These are phyloP conservation scores for Trichocladium uniseriatum DNA, from an alignment of 495 filamentous ascomycete species.

Conservation along the genomic window DNA sequence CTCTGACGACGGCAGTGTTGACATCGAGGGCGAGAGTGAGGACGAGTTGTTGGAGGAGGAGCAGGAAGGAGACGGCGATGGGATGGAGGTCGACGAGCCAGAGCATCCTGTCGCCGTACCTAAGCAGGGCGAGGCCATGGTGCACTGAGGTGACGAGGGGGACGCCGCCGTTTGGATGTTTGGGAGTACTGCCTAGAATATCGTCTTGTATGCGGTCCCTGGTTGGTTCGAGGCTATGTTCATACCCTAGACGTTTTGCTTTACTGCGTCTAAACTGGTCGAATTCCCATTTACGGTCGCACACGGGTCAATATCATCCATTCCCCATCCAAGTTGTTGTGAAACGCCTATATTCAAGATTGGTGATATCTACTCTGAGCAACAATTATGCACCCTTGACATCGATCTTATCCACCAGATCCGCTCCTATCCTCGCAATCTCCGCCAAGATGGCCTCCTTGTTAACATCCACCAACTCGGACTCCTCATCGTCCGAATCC, in stretches of 20 bases:
- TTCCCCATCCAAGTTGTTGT: not conserved
- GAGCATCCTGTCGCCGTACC: conserved; percentile 8
- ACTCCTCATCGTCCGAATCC: conserved; percentile 11
- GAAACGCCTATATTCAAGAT: not conserved
- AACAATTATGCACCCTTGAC: conserved; percentile 14
- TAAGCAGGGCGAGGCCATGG: conserved; percentile 10
- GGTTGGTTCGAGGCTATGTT: conserved; percentile 1
- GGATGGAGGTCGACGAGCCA: conserved; percentile 61
- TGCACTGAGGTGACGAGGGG: not conserved
- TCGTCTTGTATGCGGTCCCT: conserved; percentile 7
- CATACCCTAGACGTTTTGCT: conserved; percentile 17
- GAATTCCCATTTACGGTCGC: too few relatives aligned
- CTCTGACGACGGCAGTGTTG: conserved; percentile 84
- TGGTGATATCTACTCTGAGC: not conserved
- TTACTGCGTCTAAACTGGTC: too few relatives aligned
- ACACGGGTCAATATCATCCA: not conserved
- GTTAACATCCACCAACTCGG: conserved; percentile 53
- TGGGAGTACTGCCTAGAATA: not conserved
- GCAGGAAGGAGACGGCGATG: conserved; percentile 55
- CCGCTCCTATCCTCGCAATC: conserved; percentile 60
- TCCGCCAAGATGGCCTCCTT: conserved; percentile 66
- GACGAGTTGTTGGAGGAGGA: conserved; percentile 80
- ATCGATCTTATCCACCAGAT: conserved; percentile 51
- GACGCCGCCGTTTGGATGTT: not conserved
- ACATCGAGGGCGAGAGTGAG: conserved; percentile 84